Evolutionary conservation across 2,329 filamentous ascomycete species (phyloP), one percentile per base, ranked within the genome.

Genomic region (Rhynchosporium agropyri): DNA sequence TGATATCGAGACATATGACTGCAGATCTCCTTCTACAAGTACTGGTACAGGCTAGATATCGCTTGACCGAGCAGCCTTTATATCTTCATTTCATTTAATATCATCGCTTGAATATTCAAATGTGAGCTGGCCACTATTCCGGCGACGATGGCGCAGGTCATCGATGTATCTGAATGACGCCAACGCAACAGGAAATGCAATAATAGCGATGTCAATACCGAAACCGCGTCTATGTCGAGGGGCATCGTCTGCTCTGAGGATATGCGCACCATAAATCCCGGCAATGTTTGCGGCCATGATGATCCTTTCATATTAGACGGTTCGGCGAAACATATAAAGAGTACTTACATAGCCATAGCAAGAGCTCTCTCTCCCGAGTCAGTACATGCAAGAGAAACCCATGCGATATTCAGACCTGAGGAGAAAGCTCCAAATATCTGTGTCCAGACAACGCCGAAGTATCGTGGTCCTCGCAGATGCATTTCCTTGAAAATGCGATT

Each of bases 241-340:
- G 45, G 57, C 49, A 49, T 72, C 70, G 6, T 57, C 60, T 20
- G 60, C 68, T 53, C 64, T 63, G 48, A 70, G 72, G 55, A 69
- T 70, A 59, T 72, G 70, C 3, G 71, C 67, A 20, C 71, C 71
- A 31, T 67, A 68, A 66, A 72, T 71, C n/a, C 70, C 57, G 4
- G 69, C 70, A 26, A 62, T 69, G 48, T 69, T 72, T n/a, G 71
- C 69, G 10, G 50, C 59, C 59, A 61, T 61, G 48, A 55, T 61
- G 7, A 61, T 49, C 49, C 56, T 50, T 5, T 8, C 29, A 33
- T 7, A 5, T 40, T 43, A 50, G 46, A 40, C 20, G 1, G 28
- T 7, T 61, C 63, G 63, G 68, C 71, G 28, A 71, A 63, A 64
- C 63, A 69, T 56, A 69, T 63, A 63, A 69, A 28, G 10, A 45